These are phyloP conservation scores for Lepidopterella palustris DNA, from an alignment of 495 filamentous ascomycete species.

Conservation along the genomic window DNA sequence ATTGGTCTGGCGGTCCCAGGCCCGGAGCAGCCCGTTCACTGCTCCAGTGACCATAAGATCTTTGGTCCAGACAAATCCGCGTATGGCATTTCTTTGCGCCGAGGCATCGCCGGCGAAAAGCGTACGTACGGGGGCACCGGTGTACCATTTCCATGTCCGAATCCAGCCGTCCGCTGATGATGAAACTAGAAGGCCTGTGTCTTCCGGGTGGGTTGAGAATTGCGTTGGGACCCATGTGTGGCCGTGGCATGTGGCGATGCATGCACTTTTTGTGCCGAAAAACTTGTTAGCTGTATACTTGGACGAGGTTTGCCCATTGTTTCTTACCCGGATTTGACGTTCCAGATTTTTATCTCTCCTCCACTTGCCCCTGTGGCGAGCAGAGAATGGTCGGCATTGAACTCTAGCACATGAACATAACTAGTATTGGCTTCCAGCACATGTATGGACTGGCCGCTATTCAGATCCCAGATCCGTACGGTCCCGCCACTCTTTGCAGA, in stretches of 20 bases:
- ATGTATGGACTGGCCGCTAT: neutral
- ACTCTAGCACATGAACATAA: neutral
- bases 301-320: neutral
- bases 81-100: neutral
- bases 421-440: neutral
- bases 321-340: neutral
- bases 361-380: neutral
- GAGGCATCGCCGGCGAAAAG: neutral
- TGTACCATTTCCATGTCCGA: neutral
- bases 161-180: neutral
- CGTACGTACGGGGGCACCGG: neutral
- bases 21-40: neutral
- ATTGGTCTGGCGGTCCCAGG: neutral
- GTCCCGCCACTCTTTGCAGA: neutral
- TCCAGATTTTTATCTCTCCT: neutral
- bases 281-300: neutral
- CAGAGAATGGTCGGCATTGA: neutral
- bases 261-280: neutral
- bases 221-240: neutral
- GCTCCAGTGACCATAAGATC: neutral
- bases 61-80: neutral
- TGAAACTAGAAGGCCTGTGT: neutral
- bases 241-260: neutral
- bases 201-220: neutral
- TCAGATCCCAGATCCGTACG: neutral